Percentiles rank a stretch among this genome's conserved stretches.
These are phyloP conservation scores for Endoconidiophora laricicola DNA, from an alignment of 2,329 filamentous ascomycete species.

Conservation along the genomic window DNA sequence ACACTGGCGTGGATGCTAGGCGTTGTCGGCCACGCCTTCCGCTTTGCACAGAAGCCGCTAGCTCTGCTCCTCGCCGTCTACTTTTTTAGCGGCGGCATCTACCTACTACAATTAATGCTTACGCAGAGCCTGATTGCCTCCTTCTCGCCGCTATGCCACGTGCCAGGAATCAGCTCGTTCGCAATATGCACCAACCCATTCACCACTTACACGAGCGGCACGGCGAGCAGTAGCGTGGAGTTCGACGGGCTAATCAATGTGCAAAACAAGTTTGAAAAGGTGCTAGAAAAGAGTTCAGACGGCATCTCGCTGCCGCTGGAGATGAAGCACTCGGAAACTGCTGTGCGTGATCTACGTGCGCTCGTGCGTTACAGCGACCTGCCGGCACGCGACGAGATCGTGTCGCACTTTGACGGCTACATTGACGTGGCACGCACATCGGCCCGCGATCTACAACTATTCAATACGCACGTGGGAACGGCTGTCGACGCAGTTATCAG, in stretches of 20 bases:
- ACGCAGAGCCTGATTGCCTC: slow-evolving; percentile 43
- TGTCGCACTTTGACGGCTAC: slow-evolving; percentile 61
- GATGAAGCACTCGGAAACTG: slow-evolving; percentile 62
- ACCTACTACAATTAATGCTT: slow-evolving; percentile 44
- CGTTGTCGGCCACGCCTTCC: slow-evolving; percentile 41
- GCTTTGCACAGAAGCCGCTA: slow-evolving; percentile 46
- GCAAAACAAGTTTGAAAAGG: slow-evolving; percentile 60
- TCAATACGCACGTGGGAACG: slow-evolving; percentile 60
- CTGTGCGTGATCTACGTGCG: slow-evolving; percentile 56
- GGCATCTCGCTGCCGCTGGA: slow-evolving; percentile 54
- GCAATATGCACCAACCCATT: slow-evolving; percentile 15
- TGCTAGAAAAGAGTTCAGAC: slow-evolving; percentile 50
- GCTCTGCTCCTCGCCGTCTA: slow-evolving; percentile 45
- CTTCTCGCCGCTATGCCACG: slow-evolving; percentile 50
- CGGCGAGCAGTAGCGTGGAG: slow-evolving; percentile 29
- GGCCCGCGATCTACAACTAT: slow-evolving; percentile 50
- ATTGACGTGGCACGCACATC: slow-evolving; percentile 50
- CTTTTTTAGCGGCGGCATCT: slow-evolving; percentile 39
- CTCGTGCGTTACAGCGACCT: slow-evolving; percentile 56
- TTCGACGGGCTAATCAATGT: slow-evolving; percentile 61
- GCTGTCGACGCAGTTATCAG: slow-evolving; percentile 59
- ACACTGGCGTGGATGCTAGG: slow-evolving; percentile 34
- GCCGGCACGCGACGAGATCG: slow-evolving; percentile 50
- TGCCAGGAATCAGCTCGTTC: slow-evolving; percentile 41
- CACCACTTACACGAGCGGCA: slow-evolving; percentile 16